Base-by-base conservation (phyloP, 768 basidiomycete species). In the Leccinum ochraceum region DNA sequence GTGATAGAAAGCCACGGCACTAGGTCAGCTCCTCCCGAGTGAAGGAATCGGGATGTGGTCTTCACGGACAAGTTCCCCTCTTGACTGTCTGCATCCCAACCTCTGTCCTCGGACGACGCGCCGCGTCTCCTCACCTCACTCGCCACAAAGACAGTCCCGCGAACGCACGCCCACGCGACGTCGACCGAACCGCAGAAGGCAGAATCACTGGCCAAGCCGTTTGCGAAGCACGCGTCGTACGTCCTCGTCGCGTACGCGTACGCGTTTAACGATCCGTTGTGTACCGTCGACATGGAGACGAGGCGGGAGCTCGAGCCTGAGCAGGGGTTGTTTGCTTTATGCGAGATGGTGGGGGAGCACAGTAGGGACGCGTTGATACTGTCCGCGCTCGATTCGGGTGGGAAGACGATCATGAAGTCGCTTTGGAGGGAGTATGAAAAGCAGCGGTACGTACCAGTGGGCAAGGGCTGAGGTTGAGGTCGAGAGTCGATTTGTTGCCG, bases 371-470 rank as follows among this genome's bases (percentile, higher is more conserved):
- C 92, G 9, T 66, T 95, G 75, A 92, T 94, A 90, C 79, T 84
- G n/a, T 83, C 86, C 20, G 75, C 80, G 44, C 80, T 88, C 58
- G 90, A 89, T 74, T 81, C 79, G 1, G 88, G 84, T 20, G 92
- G 85, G 30, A 95, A 87, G 76, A 78, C 75, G 49, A 81, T 83
- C 42, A 78, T 90, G 80, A 94, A 93, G 77, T 69, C 79, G 34
- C 71, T 95, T n/a, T 95, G 93, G 93, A 85, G 79, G 63, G 88
- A 92, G 62, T 94, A 91, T 69, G 92, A 89, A 71, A 94, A 85
- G 75, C 90, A 88, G 76, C 84, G 81, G 67, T 93, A 94, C 73
- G 79, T 86, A 30, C 8, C 28, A 30, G 28, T 30, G 53, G 92
- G 92, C 44, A 86, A 81, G 65, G 92, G 92, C 48, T 94, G 64